These are phyloP conservation scores for Solanum peruvianum DNA, from an alignment of 257 asterid species.

Conservation along the genomic window DNA sequence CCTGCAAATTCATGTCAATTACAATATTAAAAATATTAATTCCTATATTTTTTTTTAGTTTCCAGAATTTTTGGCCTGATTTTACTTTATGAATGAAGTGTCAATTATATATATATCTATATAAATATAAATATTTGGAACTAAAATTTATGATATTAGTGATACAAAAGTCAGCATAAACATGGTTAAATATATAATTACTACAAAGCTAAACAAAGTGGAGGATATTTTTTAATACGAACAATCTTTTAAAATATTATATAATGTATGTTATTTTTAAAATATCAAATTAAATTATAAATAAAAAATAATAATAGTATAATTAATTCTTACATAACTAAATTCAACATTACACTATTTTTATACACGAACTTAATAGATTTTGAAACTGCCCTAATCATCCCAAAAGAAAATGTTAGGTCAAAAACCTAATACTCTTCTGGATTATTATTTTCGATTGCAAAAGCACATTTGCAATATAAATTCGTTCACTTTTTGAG, in stretches of 20 bases:
- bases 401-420: background rate
- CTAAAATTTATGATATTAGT: background rate
- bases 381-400: background rate
- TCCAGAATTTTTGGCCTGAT: background rate
- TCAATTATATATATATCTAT: background rate
- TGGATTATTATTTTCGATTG: background rate
- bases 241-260: no score
- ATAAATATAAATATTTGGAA: background rate
- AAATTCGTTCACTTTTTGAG: background rate
- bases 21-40: background rate
- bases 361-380: background rate
- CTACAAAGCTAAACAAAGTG: background rate
- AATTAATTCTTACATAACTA: background rate
- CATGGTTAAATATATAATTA: background rate
- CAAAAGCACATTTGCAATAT: background rate
- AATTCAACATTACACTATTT: background rate
- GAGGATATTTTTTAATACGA: no score
- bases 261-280: no score
- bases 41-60: background rate
- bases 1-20: slow-evolving; percentile 20
- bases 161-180: background rate
- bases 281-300: background rate
- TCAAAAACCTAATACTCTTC: background rate
- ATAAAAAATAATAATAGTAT: background rate
- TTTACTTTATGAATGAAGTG: background rate